These are phyloP conservation scores for Escovopsis sp. DNA, from an alignment of 2,329 filamentous ascomycete species.

Conservation along the genomic window DNA sequence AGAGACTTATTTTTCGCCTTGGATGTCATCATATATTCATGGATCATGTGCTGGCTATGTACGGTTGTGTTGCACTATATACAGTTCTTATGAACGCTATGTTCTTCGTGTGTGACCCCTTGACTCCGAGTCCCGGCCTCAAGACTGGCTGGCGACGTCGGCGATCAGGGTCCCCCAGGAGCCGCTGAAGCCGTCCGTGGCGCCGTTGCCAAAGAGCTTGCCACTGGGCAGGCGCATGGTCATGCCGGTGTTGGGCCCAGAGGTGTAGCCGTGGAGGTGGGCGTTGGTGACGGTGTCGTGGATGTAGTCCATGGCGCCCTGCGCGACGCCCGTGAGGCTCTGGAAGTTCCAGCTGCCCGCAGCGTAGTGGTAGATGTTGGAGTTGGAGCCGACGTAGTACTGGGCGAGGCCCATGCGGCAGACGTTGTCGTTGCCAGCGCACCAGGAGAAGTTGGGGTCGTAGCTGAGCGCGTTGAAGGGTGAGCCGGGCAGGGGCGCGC, in stretches of 20 bases:
- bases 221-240: constrained; percentile 7
- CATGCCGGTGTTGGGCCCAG: constrained; percentile 5
- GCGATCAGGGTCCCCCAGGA: constrained; percentile 8
- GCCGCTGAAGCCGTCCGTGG: constrained; percentile 7
- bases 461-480: constrained; percentile 1
- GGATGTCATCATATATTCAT: no score
- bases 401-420: constrained; percentile 6
- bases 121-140: no score
- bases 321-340: constrained; percentile 5
- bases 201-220: constrained; percentile 6
- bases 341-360: constrained; percentile 7
- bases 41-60: no score
- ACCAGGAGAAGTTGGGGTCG: constrained; percentile 5
- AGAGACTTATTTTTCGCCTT: no score
- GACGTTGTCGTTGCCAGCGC: constrained; percentile 1
- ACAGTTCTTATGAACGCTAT: no score
- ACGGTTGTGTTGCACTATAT: no score
- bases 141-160: constrained; percentile 7
- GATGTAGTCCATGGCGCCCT: constrained; percentile 9
- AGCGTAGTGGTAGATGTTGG: constrained; percentile 6
- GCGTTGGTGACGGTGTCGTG: constrained; percentile 4
- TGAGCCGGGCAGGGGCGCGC: constrained; percentile 1
- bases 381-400: constrained; percentile 5
- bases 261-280: constrained; percentile 7
- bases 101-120: no score